A percentile compares a stretch with the other conserved stretches of the same genome.
phyloP scores from a whole-genome alignment of 2,329 filamentous ascomycete genomes.

The Penicillium occitanis region DNA sequence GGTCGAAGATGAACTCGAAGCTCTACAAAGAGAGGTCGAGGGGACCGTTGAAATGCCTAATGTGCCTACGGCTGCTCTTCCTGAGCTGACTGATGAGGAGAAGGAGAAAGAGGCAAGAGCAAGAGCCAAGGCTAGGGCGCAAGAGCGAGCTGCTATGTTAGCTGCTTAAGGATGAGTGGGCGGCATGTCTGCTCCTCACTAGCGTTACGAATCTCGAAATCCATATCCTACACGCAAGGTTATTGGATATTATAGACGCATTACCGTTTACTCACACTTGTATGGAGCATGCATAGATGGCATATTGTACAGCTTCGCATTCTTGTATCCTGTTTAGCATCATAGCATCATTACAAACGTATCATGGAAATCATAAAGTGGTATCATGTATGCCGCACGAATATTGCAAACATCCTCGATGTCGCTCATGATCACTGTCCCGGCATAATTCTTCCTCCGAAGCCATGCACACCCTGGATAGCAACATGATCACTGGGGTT shows the following conservation, averaged over 20 bases:
- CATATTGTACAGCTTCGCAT: not conserved
- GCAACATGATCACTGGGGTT: conserved; percentile 80
- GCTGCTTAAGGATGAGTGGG: conserved; percentile 25
- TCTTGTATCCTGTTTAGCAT: not conserved
- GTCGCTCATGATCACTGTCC: conserved; percentile 36
- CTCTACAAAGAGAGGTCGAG: conserved; percentile 66
- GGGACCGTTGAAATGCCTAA: conserved; percentile 38
- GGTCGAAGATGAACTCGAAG: conserved; percentile 90
- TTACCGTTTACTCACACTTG: not conserved
- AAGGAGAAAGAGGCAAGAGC: conserved; percentile 34
- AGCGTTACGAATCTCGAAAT: not conserved
- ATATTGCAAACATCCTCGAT: not conserved
- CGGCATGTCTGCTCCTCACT: not conserved
- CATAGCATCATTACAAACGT: conserved; percentile 4
- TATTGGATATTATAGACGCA: not conserved
- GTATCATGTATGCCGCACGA: conserved; percentile 1
- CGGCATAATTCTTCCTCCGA: conserved; percentile 42
- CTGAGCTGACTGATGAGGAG: conserved; percentile 31
- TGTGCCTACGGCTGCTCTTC: conserved; percentile 37
- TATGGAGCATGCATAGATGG: not conserved
- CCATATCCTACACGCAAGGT: not conserved
- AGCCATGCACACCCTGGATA: conserved; percentile 45
- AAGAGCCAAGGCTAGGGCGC: conserved; percentile 34
- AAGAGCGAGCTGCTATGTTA: conserved; percentile 30
- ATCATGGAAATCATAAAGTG: conserved; percentile 1